Base-by-base conservation (phyloP, 495 filamentous ascomycete genomes). In the Glarea lozoyensis region DNA sequence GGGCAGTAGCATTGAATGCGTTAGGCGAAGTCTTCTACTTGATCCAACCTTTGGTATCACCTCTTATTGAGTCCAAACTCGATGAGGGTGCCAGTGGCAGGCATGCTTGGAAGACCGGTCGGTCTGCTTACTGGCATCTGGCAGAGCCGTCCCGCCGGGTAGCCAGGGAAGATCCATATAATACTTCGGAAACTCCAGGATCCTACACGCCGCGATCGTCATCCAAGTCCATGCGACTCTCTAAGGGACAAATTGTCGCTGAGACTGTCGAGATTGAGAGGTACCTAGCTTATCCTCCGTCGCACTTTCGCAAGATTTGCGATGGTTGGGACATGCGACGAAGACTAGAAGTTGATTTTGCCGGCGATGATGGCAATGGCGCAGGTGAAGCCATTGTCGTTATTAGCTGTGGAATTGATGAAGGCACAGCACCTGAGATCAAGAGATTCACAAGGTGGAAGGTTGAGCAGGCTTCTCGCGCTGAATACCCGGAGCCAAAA, bases 241-340 rank as follows among this genome's bases (percentile, higher is more conserved):
- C 70, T 52, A 71, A 69, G 48, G 72, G 79, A 37, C 86, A 94
- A 54, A 65, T 84, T 30, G 60, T 63, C 12, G 78, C 82, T 0
- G 86, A 94, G 56, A 88, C 87, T 0, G 67, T 70, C 42, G 85
- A 90, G 64, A 87, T 93, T 39, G 82, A 94, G 53, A 73, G 68
- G 30, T 96, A 82, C 52, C 62, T 88, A 16, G 66, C 66, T 4
- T 79, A 81, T 55, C 86, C 73, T 53, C 90, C 88, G 12, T 73
- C 76, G 27, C 75, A 88, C 49, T 96, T 89, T 62, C 79, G 74
- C 18, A 84, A 81, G 52, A 64, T 77, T 6, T 96, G 85, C 60
- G 67, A 82, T 40, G 81, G 83, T 2, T 97, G 93, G 92, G 83
- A 95, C 51, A 97, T 97, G 89, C 76, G 79, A 40, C 77, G 88